These are phyloP conservation scores for Solanum ahanhuiri DNA, from an alignment of 257 asterid genomes.

Conservation along the genomic window DNA sequence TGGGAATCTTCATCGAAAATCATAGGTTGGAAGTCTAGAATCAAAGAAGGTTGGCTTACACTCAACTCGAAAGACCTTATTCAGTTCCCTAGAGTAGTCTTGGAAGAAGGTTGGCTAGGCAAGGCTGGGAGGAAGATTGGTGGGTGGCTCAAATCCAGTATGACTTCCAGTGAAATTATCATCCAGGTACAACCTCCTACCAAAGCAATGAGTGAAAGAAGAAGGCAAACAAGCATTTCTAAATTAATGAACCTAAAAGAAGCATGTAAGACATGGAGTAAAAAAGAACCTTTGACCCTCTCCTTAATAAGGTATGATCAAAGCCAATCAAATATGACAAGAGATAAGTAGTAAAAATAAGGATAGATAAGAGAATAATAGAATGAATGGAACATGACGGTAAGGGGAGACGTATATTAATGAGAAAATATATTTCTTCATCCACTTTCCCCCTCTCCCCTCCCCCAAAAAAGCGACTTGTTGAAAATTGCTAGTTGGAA, in stretches of 20 bases:
- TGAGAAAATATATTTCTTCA: neutral
- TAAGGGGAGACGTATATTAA: neutral
- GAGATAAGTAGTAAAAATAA: neutral
- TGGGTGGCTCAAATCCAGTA: neutral
- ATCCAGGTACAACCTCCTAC: neutral
- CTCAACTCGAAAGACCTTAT: neutral
- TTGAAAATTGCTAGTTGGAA: neutral
- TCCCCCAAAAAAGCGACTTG: neutral
- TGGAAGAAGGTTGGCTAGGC: neutral
- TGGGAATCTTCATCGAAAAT: neutral
- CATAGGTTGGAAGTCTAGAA: too few species aligned
- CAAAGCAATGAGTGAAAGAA: neutral
- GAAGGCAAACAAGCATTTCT: neutral
- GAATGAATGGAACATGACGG: neutral
- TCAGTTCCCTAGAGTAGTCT: neutral
- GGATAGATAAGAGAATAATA: neutral
- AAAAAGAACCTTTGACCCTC: neutral
- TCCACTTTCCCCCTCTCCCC: neutral
- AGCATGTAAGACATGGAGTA: neutral
- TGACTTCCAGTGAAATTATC: neutral
- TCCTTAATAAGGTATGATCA: neutral
- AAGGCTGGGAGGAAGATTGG: neutral
- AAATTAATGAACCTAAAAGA: neutral
- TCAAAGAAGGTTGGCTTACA: neutral
- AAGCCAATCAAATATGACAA: neutral